These are phyloP conservation scores for Erucastrum elatum DNA, from an alignment of 345 rosid species.

Conservation along the genomic window DNA sequence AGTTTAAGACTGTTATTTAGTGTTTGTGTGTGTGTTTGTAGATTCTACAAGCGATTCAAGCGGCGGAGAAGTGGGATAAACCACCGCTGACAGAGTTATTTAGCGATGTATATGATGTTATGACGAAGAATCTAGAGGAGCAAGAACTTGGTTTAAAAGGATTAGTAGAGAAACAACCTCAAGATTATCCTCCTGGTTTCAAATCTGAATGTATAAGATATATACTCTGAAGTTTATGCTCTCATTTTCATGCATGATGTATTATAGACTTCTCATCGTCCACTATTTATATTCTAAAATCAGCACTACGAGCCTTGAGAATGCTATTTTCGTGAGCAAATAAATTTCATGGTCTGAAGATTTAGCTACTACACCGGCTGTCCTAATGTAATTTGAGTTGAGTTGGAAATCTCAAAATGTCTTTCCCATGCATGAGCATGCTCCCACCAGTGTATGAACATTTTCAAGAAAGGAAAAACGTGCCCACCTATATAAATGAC, in stretches of 20 bases:
- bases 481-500: background rate
- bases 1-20: background rate
- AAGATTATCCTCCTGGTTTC: constrained; percentile 61
- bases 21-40: constrained; percentile 28
- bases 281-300: background rate
- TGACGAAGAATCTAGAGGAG: constrained; percentile 53
- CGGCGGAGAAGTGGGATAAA: constrained; percentile 59
- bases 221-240: background rate
- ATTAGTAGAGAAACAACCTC: constrained; percentile 46
- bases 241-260: background rate
- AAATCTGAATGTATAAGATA: constrained; percentile 31
- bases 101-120: constrained; percentile 63
- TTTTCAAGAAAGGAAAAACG: background rate
- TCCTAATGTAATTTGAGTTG: background rate
- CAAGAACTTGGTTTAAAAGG: constrained; percentile 62
- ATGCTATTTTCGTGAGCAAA: background rate
- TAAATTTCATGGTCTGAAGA: background rate
- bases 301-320: background rate
- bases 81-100: constrained; percentile 60
- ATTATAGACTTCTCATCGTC: background rate
- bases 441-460: background rate
- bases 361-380: background rate
- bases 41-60: constrained; percentile 68
- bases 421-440: background rate
- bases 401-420: background rate